Percentiles rank a stretch among this genome's conserved stretches.
Conservation (phyloP, 2,329 filamentous ascomycete species). For the Byssoonygena ceratinophila region DNA sequence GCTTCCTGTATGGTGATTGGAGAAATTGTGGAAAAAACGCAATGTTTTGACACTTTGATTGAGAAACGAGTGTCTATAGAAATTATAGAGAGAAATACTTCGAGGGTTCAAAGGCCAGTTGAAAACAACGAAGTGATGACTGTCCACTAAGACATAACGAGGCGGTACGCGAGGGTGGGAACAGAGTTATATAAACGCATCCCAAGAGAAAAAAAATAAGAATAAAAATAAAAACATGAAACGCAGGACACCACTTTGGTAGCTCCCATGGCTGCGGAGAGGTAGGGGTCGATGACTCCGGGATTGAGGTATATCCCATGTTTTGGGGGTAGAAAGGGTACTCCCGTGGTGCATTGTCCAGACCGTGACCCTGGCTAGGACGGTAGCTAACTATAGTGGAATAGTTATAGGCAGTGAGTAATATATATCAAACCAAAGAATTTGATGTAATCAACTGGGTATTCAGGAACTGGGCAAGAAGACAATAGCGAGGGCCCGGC, state of each 20-base stretch:
- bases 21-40: background rate
- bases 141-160: background rate
- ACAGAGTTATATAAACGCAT: conserved; percentile 5
- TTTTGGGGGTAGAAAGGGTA: conserved; percentile 1
- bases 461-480: background rate
- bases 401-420: background rate
- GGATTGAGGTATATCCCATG: background rate
- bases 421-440: conserved; percentile 10
- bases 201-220: too few species aligned
- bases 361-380: background rate
- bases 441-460: background rate
- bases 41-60: background rate
- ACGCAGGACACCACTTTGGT: background rate
- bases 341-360: background rate
- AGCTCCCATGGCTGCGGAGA: background rate
- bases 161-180: background rate
- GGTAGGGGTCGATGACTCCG: background rate
- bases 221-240: background rate
- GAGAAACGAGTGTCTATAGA: background rate
- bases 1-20: background rate
- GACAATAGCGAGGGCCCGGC: background rate
- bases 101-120: background rate
- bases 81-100: background rate
- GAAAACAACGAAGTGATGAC: background rate
- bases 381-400: background rate